phyloP scores from a whole-genome alignment of 1,284 basidiomycete species.

The Crocinoboletus sp. region DNA sequence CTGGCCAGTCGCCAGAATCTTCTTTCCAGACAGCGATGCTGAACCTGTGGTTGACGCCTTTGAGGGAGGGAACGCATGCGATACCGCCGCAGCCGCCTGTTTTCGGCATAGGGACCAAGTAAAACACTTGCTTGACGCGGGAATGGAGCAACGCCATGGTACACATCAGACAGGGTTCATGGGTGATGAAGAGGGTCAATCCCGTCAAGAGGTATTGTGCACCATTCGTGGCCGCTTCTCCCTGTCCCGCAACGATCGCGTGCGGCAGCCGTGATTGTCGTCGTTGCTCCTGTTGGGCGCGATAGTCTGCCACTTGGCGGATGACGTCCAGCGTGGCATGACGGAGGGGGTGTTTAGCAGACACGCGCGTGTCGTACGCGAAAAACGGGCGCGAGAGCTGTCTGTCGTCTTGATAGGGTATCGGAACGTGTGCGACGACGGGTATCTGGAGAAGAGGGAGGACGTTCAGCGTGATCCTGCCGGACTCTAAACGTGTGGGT shows the following conservation, averaged over 20 bases:
- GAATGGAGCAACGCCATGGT: conserved; percentile 92
- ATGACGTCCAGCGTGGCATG: conserved; percentile 82
- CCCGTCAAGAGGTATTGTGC: conserved; percentile 84
- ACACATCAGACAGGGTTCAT: conserved; percentile 96
- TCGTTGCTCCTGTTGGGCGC: conserved; percentile 33
- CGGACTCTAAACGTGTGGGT: neutral
- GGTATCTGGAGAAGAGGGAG: conserved; percentile 49
- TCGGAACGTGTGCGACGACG: conserved; percentile 70
- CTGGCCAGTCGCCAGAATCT: conserved; percentile 5
- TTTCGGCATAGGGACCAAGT: conserved; percentile 61
- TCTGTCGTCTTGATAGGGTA: conserved; percentile 45
- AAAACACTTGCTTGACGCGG: conserved; percentile 81
- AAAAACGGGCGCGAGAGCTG: conserved; percentile 43
- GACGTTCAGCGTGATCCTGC: neutral
- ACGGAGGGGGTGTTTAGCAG: conserved; percentile 69
- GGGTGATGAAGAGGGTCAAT: conserved; percentile 79
- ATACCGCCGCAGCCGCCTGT: conserved; percentile 75
- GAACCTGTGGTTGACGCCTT: conserved; percentile 82
- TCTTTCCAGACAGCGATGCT: conserved; percentile 59
- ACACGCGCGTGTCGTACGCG: conserved; percentile 66
- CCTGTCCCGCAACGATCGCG: too few species aligned
- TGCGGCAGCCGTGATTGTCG: too few species aligned
- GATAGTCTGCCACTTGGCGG: conserved; percentile 59
- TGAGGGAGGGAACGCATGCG: conserved; percentile 67
- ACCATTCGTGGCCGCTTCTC: conserved; percentile 45